phyloP scores from a whole-genome alignment of 1,284 basidiomycete species.

The Apiotrichum mycotoxinovorans region DNA sequence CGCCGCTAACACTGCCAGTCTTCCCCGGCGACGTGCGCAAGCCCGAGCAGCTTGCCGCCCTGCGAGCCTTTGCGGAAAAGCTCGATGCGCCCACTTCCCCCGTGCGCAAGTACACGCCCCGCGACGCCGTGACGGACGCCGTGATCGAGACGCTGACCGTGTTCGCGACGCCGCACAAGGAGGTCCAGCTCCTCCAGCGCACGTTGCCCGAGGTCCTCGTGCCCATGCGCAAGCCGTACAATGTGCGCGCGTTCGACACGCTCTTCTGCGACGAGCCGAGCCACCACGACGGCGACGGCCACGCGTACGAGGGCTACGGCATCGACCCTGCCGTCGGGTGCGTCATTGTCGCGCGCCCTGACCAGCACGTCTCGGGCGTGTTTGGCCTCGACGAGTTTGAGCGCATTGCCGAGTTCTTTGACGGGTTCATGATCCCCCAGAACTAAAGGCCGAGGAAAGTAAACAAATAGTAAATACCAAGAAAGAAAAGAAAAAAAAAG shows the following conservation, averaged over 20 bases:
- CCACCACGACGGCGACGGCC: conserved; percentile 41
- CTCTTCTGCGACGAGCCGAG: conserved; percentile 39
- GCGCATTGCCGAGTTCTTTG: conserved; percentile 11
- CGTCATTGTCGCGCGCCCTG: conserved; percentile 43
- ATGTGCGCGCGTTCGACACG: conserved; percentile 19
- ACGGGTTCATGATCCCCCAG: conserved; percentile 12
- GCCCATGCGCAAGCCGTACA: conserved; percentile 19
- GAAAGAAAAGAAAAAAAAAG: no score
- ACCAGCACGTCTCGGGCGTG: conserved; percentile 38
- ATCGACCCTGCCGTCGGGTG: conserved; percentile 40
- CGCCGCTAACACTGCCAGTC: conserved; percentile 33
- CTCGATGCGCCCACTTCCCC: conserved; percentile 34
- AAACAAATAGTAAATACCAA: no score
- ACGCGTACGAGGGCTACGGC: conserved; percentile 46
- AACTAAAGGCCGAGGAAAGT: no score
- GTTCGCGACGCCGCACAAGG: conserved; percentile 18
- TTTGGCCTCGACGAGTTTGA: conserved; percentile 8
- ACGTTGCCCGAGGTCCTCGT: conserved; percentile 18
- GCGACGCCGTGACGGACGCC: conserved; percentile 32
- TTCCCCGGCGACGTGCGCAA: conserved; percentile 60
- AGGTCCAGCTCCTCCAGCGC: conserved; percentile 13
- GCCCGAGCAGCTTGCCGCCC: conserved; percentile 47
- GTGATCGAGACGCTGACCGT: conserved; percentile 25
- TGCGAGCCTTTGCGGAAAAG: conserved; percentile 54
- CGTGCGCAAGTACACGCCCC: conserved; percentile 42